Evolutionary conservation across 331 rosid species (phyloP), one percentile per base, ranked within the genome.

Genomic region (Arachis monticola): DNA sequence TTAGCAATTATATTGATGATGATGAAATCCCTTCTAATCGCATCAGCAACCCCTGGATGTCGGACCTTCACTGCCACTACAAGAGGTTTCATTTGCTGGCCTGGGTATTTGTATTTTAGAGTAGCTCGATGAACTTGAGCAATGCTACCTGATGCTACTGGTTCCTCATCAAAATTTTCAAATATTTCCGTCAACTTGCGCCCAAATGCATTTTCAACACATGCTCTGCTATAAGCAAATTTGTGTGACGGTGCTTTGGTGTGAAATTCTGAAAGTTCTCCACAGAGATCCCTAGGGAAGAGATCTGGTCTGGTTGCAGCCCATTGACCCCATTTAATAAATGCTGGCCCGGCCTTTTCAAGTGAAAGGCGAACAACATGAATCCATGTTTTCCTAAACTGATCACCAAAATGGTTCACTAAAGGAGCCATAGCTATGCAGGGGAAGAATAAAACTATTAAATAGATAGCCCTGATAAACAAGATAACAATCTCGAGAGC

Each of bases 301-400:
- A 89, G 93, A 79, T 88, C 96, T 27, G 93, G 93, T 68, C 97
- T 80, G 47, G 92, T 87, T 35, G 96, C 97, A 63, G 96, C 97
- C 97, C 97, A 88, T 71, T 89, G 97, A 73, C 96, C 97, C 97
- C 97, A 92, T 73, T 92, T 92, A 55, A 89, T 92, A 72, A 92
- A 89, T 11, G 93, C 92, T 0, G 97, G 89, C 63, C 96, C 96
- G 67, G 96, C 96, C 1, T 83, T 86, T 80, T 87, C 93, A 69
- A 92, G 87, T 9, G 93, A 79, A 64, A 47, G 80, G 41, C 77
- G 91, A 10, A 92, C 89, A 42, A 81, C 60, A 64, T 42, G 89
- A 55, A 89, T 79, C 97, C 97, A 89, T 63, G 68, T 80, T 88
- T 81, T 83, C 76, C 97, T 82, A 80, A 70, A 89, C 38, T 77